phyloP scores from a whole-genome alignment of 495 filamentous ascomycete species.

The Trichoderma reesei region DNA sequence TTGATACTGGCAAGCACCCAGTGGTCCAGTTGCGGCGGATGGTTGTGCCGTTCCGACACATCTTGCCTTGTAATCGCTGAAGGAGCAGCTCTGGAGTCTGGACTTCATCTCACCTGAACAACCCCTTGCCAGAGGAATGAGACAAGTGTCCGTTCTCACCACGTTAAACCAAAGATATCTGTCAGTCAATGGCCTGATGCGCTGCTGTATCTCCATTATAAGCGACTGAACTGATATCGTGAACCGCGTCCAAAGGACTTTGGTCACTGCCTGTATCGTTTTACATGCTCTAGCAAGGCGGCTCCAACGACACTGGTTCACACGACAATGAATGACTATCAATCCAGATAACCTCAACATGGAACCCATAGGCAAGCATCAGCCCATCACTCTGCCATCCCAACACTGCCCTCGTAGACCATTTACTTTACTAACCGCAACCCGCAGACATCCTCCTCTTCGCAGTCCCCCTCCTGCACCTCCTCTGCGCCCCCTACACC shows the following conservation, averaged over 20 bases:
- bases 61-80: background rate
- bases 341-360: background rate
- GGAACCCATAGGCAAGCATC: background rate
- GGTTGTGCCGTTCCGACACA: constrained; percentile 9
- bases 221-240: too few relatives aligned
- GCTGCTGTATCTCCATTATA: too few relatives aligned
- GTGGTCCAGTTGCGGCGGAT: background rate
- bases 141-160: too few relatives aligned
- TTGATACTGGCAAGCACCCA: too few relatives aligned
- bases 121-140: background rate
- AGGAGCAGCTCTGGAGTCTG: background rate
- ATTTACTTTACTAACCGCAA: constrained; percentile 8
- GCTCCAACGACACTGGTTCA: too few relatives aligned
- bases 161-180: too few relatives aligned
- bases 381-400: background rate
- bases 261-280: too few relatives aligned
- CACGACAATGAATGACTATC: too few relatives aligned
- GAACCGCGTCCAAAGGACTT: too few relatives aligned
- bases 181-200: too few relatives aligned
- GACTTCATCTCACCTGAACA: background rate
- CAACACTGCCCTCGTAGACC: background rate
- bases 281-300: too few relatives aligned
- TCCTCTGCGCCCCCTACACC: constrained; percentile 76
- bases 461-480: constrained; percentile 60
- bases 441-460: constrained; percentile 51